A percentile compares a stretch with the other conserved stretches of the same genome.
Conservation (phyloP, 1,139 yeast genomes). For the Casaregolazyma lundiana region DNA sequence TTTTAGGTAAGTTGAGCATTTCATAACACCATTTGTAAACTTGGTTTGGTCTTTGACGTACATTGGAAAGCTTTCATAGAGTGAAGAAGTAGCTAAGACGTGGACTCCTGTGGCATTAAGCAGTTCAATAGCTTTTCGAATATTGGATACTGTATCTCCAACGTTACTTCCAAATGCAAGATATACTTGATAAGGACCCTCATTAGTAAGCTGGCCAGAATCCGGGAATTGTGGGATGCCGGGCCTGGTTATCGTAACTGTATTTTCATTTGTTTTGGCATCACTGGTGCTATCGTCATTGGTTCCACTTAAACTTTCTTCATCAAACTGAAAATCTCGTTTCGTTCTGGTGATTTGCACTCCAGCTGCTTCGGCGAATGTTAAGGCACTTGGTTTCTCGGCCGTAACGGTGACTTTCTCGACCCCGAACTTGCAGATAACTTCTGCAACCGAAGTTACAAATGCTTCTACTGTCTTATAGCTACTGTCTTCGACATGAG, state of each 20-base stretch:
- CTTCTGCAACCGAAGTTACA: conserved; percentile 66
- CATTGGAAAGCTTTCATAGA: conserved; percentile 92
- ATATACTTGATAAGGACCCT: conserved; percentile 51
- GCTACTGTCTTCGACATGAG: conserved; percentile 65
- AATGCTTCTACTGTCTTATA: conserved; percentile 93
- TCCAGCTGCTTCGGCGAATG: conserved; percentile 86
- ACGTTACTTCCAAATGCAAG: conserved; percentile 88
- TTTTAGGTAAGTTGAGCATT: conserved; percentile 48
- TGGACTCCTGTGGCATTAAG: conserved; percentile 43
- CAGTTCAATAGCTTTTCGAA: conserved; percentile 51
- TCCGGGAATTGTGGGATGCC: conserved; percentile 21
- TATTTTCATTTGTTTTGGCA: neutral
- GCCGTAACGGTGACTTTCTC: conserved; percentile 54
- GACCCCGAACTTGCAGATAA: conserved; percentile 44
- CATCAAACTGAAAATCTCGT: conserved; percentile 31
- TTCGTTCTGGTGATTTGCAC: conserved; percentile 58
- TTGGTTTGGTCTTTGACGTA: conserved; percentile 74
- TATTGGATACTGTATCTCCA: conserved; percentile 66
- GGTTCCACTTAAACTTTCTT: conserved; percentile 3
- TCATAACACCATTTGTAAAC: conserved; percentile 79
- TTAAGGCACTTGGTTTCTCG: conserved; percentile 83
- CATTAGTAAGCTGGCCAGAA: conserved; percentile 17
- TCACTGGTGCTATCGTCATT: neutral
- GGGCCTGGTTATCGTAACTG: neutral
- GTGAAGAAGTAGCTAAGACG: conserved; percentile 62